A percentile compares a stretch with the other conserved stretches of the same genome.
Evolutionary conservation across 495 filamentous ascomycete species (phyloP).

Genomic region (Daldinia grandis): DNA sequence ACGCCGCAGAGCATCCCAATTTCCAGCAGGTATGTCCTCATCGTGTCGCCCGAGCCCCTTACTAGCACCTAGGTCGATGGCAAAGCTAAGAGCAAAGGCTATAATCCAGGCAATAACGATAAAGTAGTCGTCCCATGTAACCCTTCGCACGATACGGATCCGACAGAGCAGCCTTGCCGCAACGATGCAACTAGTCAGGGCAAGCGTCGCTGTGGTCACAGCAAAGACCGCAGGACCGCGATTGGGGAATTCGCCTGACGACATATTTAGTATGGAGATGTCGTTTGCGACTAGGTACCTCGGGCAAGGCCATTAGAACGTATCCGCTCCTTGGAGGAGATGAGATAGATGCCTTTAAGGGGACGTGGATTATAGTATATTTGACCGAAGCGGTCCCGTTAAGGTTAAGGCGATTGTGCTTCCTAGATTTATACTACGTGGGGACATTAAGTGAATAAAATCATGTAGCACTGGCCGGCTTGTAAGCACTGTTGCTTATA

Average conservation of each 20-base stretch:
- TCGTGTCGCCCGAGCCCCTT: constrained; percentile 83
- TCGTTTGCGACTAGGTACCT: constrained; percentile 37
- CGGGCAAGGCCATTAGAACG: constrained; percentile 39
- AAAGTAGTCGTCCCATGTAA: constrained; percentile 81
- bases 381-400: constrained; percentile 11
- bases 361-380: constrained; percentile 29
- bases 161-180: constrained; percentile 75
- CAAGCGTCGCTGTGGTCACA: constrained; percentile 75
- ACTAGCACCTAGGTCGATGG: constrained; percentile 75
- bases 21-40: constrained; percentile 60
- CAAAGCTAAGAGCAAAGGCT: constrained; percentile 77
- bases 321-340: constrained; percentile 30
- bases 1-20: constrained; percentile 63
- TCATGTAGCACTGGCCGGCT: constrained; percentile 15
- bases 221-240: constrained; percentile 74
- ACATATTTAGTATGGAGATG: constrained; percentile 33
- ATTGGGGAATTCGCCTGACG: constrained; percentile 52
- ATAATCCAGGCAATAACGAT: constrained; percentile 87
- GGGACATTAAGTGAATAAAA: constrained; percentile 16
- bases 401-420: constrained; percentile 1
- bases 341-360: constrained; percentile 6
- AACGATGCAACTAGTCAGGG: constrained; percentile 74
- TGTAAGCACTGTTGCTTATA: constrained; percentile 3
- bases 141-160: constrained; percentile 71
- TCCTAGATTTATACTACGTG: constrained; percentile 25